These are phyloP conservation scores for Cordyceps cicadae DNA, from an alignment of 2,329 filamentous ascomycete genomes.

Conservation along the genomic window DNA sequence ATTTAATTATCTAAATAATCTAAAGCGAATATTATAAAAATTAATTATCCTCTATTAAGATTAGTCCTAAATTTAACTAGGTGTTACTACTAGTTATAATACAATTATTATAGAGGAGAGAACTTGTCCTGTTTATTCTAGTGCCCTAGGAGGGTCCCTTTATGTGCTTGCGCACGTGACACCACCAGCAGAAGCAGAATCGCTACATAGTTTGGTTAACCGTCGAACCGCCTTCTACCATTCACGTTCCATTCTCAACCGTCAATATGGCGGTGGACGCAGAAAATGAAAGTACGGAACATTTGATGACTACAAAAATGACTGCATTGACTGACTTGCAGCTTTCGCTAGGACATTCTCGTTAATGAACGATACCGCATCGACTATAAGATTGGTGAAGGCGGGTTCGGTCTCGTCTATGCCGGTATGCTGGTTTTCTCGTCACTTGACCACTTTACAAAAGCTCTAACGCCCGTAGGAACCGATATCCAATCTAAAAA, in stretches of 20 bases:
- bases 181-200: too few species aligned
- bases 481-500: constrained; percentile 19
- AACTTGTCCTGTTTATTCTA: too few species aligned
- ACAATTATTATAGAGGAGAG: too few species aligned
- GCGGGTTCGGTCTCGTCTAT: constrained; percentile 17
- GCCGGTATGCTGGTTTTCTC: constrained; percentile 10
- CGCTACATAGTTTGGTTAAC: neutral
- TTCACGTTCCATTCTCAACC: neutral
- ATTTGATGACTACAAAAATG: neutral
- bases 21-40: too few species aligned
- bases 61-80: too few species aligned
- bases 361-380: constrained; percentile 17
- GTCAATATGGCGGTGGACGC: neutral
- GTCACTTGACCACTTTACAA: neutral
- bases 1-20: too few species aligned
- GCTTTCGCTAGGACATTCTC: constrained; percentile 13
- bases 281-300: neutral
- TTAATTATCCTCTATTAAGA: too few species aligned
- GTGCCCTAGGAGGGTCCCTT: too few species aligned
- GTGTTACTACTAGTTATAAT: too few species aligned
- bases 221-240: neutral
- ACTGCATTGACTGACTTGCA: neutral
- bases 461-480: constrained; percentile 12
- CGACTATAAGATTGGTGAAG: constrained; percentile 15
- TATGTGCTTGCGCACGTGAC: too few species aligned